Conservation (phyloP, 2,329 filamentous ascomycete species). For the Cytospora piceicola region DNA sequence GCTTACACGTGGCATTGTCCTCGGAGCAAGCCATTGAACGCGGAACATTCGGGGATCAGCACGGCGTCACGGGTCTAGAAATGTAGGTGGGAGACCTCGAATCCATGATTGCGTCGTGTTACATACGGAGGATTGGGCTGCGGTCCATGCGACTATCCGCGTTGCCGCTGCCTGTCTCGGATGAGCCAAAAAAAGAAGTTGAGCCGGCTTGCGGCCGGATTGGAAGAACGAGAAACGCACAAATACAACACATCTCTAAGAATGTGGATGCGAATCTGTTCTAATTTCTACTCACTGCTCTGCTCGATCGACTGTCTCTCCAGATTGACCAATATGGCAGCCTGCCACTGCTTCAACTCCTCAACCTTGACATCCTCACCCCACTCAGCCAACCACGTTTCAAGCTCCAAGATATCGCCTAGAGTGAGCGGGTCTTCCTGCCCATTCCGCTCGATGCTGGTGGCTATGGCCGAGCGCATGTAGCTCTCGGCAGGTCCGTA, state of each 20-base stretch:
- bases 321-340: conserved; percentile 9
- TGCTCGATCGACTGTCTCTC: background rate
- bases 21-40: background rate
- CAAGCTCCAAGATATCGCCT: conserved; percentile 22
- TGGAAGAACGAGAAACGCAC: too few relatives aligned
- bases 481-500: conserved; percentile 6
- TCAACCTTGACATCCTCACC: conserved; percentile 23
- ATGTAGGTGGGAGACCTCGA: background rate
- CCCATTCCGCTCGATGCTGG: conserved; percentile 1
- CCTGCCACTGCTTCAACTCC: conserved; percentile 4
- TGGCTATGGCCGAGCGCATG: conserved; percentile 22
- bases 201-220: too few relatives aligned
- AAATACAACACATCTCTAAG: too few relatives aligned
- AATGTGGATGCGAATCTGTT: background rate
- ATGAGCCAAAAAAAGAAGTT: background rate
- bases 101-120: background rate
- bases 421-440: conserved; percentile 8
- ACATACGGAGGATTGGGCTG: background rate
- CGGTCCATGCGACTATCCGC: too few relatives aligned
- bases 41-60: background rate
- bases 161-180: background rate
- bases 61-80: background rate
- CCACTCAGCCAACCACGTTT: conserved; percentile 23
- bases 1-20: background rate
- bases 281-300: background rate